phyloP scores from a whole-genome alignment of 257 asterid species.

The Scutellaria minor region DNA sequence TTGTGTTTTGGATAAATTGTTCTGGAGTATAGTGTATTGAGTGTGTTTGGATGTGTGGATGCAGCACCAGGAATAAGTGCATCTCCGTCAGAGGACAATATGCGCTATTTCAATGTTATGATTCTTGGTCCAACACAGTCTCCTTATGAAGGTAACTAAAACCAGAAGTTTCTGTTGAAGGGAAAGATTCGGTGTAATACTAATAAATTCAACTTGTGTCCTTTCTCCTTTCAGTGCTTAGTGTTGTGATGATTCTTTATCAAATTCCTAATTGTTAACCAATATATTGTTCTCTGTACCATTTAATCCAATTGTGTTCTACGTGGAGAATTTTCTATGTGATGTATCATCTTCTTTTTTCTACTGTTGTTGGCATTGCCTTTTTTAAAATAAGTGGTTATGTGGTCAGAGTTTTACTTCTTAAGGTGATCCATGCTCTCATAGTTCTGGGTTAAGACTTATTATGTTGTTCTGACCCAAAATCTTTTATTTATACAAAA shows the following conservation, averaged over 20 bases:
- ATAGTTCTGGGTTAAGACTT: background rate
- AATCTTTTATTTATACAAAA: background rate
- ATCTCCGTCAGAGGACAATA: constrained; percentile 95
- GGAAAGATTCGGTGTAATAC: background rate
- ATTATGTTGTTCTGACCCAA: background rate
- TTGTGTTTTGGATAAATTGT: constrained; percentile 13
- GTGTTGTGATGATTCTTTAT: constrained; percentile 13
- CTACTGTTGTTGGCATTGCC: background rate
- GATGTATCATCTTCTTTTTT: background rate
- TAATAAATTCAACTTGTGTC: background rate
- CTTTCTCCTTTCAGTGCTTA: background rate
- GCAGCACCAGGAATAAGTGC: constrained; percentile 99
- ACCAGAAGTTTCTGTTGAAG: constrained; percentile 15
- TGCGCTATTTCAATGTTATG: constrained; percentile 99
- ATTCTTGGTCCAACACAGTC: constrained; percentile 98
- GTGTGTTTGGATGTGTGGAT: constrained; percentile 39
- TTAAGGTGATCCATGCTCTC: background rate
- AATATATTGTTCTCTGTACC: background rate
- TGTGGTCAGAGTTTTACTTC: constrained; percentile 9
- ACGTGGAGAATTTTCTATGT: background rate
- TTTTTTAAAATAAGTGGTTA: background rate
- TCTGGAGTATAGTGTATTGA: constrained; percentile 30
- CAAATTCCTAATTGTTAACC: constrained; percentile 15
- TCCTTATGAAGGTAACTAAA: constrained; percentile 87
- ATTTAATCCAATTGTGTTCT: background rate